A percentile compares a stretch with the other conserved stretches of the same genome.
phyloP scores from a whole-genome alignment of 164 flowering plant species.

The Euptelea pleiosperma region DNA sequence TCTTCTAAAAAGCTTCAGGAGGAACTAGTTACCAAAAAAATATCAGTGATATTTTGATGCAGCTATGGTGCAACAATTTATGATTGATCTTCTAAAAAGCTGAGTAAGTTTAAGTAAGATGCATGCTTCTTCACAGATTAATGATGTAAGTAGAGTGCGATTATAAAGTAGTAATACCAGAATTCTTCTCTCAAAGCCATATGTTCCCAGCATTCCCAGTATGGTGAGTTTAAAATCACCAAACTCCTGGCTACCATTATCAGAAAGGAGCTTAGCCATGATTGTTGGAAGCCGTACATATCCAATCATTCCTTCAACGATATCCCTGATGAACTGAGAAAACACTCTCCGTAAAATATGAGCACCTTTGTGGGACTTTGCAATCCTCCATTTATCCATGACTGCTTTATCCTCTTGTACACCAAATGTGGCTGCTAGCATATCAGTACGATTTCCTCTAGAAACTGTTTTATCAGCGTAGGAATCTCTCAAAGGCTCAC shows the following conservation, averaged over 20 bases:
- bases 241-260: conserved; percentile 87
- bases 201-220: conserved; percentile 87
- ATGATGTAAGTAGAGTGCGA: background rate
- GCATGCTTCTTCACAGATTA: background rate
- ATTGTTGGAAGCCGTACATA: conserved; percentile 82
- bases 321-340: conserved; percentile 77
- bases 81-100: background rate
- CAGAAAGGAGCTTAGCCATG: conserved; percentile 90
- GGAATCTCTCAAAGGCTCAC: conserved; percentile 69
- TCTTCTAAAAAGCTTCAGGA: too few relatives aligned
- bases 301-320: conserved; percentile 97
- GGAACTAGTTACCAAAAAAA: too few relatives aligned
- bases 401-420: conserved; percentile 24
- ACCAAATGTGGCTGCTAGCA: conserved; percentile 18
- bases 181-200: conserved; percentile 90
- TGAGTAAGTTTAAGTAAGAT: background rate
- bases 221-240: conserved; percentile 91
- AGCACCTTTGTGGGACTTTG: conserved; percentile 45
- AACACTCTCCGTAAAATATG: conserved; percentile 56
- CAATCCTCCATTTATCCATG: conserved; percentile 47
- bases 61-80: background rate
- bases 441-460: conserved; percentile 23
- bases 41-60: too few relatives aligned
- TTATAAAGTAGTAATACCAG: conserved; percentile 49
- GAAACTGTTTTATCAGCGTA: conserved; percentile 24